Evolutionary conservation across 2,329 filamentous ascomycete species (phyloP), one percentile per base, ranked within the genome.

Genomic region (Coniochaeta hoffmannii): DNA sequence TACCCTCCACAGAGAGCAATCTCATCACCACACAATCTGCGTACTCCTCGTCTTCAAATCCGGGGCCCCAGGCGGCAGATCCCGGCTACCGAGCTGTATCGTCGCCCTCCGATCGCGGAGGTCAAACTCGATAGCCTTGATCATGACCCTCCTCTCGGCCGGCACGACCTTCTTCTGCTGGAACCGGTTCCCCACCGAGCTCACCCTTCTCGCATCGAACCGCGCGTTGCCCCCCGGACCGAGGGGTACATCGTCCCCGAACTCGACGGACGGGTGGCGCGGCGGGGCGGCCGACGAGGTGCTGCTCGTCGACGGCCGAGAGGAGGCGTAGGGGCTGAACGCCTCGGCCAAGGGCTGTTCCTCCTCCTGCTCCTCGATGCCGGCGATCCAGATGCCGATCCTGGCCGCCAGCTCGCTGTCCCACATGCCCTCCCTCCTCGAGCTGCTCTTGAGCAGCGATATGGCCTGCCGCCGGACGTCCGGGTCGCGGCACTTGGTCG

Each of bases 371-470:
- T 84, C 81, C 60, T 84, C 81, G 15, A 83, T 72, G 9, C 73
- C 68, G 65, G 79, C 75, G 35, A 83, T 72, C 79, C 80, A 83
- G 56, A 71, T 72, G 50, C 75, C 76, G 60, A 84, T 82, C 8
- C 74, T 74, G 1, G 80, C 80, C 11, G 76, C 73, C 57, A 84
- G 72, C 59, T 81, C 77, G 61, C 80, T 85, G 62, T 89, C 85
- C 85, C 85, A 88, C 76, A 88, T 84, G 22, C 82, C 85, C 68
- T 88, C 86, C 51, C 84, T 74, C 49, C 84, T 75, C 8, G 82
- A 78, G 62, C 79, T 83, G 60, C 76, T 81, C 53, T 76, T 74
- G 55, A 88, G 69, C 35, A 88, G 67, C 64, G 81, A 75, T 41
- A 88, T 83, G 8, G 85, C 85, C 59, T 81, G 78, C 17, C 82